These are phyloP conservation scores for Penstemon davidsonii DNA, from an alignment of 257 asterid genomes.

Conservation along the genomic window DNA sequence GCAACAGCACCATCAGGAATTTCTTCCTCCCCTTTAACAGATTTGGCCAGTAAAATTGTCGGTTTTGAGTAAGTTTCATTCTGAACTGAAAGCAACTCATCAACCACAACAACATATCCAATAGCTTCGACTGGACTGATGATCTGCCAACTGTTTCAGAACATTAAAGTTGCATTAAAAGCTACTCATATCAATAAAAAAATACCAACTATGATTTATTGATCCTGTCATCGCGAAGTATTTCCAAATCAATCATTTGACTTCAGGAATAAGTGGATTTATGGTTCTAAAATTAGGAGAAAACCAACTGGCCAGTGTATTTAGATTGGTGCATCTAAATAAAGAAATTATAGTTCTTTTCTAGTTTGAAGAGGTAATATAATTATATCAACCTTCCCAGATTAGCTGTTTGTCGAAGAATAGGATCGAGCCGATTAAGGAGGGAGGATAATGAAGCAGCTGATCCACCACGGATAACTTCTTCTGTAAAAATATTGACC, in stretches of 20 bases:
- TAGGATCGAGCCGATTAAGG: conserved; percentile 93
- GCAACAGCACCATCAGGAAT: conserved; percentile 97
- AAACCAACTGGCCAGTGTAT: conserved; percentile 4
- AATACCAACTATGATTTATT: conserved; percentile 14
- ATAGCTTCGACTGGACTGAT: conserved; percentile 95
- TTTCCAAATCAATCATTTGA: background rate
- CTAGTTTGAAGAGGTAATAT: background rate
- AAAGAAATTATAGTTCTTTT: background rate
- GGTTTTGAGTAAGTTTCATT: conserved; percentile 69
- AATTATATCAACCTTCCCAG: conserved; percentile 74
- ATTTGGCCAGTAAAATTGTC: conserved; percentile 87
- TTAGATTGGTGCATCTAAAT: conserved; percentile 19
- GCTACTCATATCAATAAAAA: conserved; percentile 14
- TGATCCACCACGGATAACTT: conserved; percentile 93
- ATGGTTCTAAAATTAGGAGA: conserved; percentile 13
- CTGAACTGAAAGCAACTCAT: conserved; percentile 89
- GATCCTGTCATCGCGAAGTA: conserved; percentile 7
- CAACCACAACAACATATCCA: conserved; percentile 92
- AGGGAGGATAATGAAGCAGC: conserved; percentile 96
- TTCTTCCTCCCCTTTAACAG: conserved; percentile 97
- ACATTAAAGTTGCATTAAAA: conserved; percentile 27
- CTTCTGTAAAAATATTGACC: conserved; percentile 95
- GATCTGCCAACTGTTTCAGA: conserved; percentile 90
- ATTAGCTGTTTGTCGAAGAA: conserved; percentile 88
- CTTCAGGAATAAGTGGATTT: background rate